Percentiles rank a stretch among this genome's conserved stretches.
Evolutionary conservation across 73 alveolate genomes (phyloP).

Genomic region (Uronychia setigera): DNA sequence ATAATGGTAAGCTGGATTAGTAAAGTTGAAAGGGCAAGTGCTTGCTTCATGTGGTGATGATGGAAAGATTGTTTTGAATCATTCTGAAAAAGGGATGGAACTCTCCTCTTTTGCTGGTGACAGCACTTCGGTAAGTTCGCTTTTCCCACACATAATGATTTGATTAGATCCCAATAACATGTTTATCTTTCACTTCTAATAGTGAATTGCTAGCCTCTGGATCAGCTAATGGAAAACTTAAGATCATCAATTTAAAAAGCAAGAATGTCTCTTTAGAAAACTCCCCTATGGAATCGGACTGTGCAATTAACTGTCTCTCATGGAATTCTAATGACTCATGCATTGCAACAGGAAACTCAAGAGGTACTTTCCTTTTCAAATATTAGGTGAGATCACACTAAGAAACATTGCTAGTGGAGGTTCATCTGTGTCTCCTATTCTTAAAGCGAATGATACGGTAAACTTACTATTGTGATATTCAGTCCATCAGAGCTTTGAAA

Average conservation of each 20-base stretch:
- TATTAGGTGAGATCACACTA: background rate
- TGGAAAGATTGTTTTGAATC: slow-evolving; percentile 55
- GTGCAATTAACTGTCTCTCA: slow-evolving; percentile 31
- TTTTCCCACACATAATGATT: background rate
- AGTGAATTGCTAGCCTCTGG: slow-evolving; percentile 79
- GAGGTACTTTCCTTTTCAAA: slow-evolving; percentile 20
- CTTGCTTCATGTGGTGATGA: slow-evolving; percentile 77
- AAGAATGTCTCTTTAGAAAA: slow-evolving; percentile 64
- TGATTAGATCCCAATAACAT: slow-evolving; percentile 57
- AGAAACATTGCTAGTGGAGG: background rate
- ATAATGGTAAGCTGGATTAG: slow-evolving; percentile 31
- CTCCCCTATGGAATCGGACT: slow-evolving; percentile 3
- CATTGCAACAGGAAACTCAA: slow-evolving; percentile 43
- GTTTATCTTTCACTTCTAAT: slow-evolving; percentile 49
- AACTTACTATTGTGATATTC: background rate
- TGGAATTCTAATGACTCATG: slow-evolving; percentile 48
- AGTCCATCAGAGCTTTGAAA: slow-evolving; percentile 25
- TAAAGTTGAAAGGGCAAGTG: slow-evolving; percentile 23
- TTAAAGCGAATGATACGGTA: background rate
- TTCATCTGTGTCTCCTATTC: background rate
- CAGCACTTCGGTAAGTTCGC: background rate
- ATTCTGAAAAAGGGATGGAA: slow-evolving; percentile 28
- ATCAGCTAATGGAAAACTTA: slow-evolving; percentile 84
- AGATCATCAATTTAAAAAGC: slow-evolving; percentile 82
- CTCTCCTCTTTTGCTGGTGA: slow-evolving; percentile 28